Conservation (phyloP, 345 rosid species). For the Toxicodendron radicans region DNA sequence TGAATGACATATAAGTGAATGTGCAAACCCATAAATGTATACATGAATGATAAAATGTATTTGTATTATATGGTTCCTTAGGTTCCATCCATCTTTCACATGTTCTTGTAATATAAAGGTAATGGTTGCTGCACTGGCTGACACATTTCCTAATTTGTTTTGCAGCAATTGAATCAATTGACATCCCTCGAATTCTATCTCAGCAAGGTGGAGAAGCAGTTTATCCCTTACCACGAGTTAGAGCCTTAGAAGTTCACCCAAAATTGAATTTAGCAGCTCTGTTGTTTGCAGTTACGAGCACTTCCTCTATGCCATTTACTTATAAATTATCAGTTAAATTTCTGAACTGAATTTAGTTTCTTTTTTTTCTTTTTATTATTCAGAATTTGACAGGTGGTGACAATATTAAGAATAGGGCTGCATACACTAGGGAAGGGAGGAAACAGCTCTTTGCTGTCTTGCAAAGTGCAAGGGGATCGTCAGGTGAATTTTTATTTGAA, state of each 20-base stretch:
- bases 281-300: slow-evolving; percentile 78
- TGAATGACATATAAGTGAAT: too few species aligned
- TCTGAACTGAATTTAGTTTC: slow-evolving; percentile 25
- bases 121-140: slow-evolving; percentile 9
- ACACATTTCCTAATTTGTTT: slow-evolving; percentile 18
- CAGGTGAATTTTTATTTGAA: slow-evolving; percentile 53
- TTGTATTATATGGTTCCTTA: neutral
- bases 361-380: slow-evolving; percentile 16
- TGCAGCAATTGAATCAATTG: slow-evolving; percentile 87
- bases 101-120: slow-evolving; percentile 2
- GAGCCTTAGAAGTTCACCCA: slow-evolving; percentile 85
- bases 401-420: slow-evolving; percentile 69
- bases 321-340: slow-evolving; percentile 16
- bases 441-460: slow-evolving; percentile 95
- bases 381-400: slow-evolving; percentile 68
- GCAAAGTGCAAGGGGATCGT: slow-evolving; percentile 98
- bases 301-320: slow-evolving; percentile 18
- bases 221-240: slow-evolving; percentile 87
- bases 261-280: slow-evolving; percentile 85
- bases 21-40: neutral
- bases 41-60: neutral
- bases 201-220: slow-evolving; percentile 98
- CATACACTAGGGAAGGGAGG: slow-evolving; percentile 93
- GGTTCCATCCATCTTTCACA: slow-evolving; percentile 1
- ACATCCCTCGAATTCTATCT: slow-evolving; percentile 83